Conservation (phyloP, 371 early-diverging fungal species). For the Zychaea mexicana region DNA sequence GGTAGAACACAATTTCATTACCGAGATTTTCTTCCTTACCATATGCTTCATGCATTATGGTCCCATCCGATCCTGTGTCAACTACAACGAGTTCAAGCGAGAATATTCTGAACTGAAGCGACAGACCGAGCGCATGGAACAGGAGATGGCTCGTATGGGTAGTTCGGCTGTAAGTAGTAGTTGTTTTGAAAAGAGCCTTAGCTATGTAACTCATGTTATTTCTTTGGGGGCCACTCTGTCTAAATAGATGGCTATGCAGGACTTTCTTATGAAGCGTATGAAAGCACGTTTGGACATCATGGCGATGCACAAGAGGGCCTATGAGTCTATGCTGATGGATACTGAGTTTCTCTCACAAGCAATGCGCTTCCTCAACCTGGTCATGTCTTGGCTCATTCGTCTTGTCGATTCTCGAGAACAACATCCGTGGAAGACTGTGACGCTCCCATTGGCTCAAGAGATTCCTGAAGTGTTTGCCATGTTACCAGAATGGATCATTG, state of each 20-base stretch:
- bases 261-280: constrained; percentile 56
- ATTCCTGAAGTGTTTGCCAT: constrained; percentile 69
- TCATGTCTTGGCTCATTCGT: constrained; percentile 81
- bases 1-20: constrained; percentile 75
- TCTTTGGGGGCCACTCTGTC: no score
- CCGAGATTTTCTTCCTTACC: constrained; percentile 87
- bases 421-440: constrained; percentile 58
- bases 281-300: constrained; percentile 60
- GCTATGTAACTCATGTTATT: not conserved
- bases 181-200: not conserved
- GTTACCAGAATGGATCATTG: constrained; percentile 93
- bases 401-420: constrained; percentile 54
- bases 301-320: constrained; percentile 67
- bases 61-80: constrained; percentile 67
- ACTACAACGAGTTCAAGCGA: constrained; percentile 67
- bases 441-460: constrained; percentile 54
- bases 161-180: constrained; percentile 28
- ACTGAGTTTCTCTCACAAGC: constrained; percentile 59
- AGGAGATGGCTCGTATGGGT: constrained; percentile 44
- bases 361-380: constrained; percentile 80
- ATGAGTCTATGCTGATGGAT: constrained; percentile 81
- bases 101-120: constrained; percentile 68
- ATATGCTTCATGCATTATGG: constrained; percentile 82
- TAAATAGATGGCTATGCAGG: constrained; percentile 55
- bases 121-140: constrained; percentile 53